Evolutionary conservation across 2,329 filamentous ascomycete species (phyloP).

Genomic region (Phialophora macrospora): DNA sequence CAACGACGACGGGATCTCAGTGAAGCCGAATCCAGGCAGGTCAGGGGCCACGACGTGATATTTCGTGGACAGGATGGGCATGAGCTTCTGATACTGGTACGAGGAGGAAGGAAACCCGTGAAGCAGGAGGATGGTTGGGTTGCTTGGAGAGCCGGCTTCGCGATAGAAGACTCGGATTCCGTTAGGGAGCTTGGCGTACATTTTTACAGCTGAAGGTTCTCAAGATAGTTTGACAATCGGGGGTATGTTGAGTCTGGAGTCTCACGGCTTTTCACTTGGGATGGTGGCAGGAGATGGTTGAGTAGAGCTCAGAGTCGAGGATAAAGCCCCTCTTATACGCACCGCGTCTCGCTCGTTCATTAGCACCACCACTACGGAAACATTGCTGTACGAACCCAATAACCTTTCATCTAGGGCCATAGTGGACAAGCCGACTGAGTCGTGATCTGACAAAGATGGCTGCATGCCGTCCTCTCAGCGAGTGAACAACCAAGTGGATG

Average conservation of each 20-base stretch:
- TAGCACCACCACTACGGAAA: neutral
- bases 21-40: conserved; percentile 65
- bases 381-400: neutral
- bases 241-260: neutral
- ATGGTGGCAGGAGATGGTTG: neutral
- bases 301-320: neutral
- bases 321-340: conserved; percentile 4
- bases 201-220: conserved; percentile 1
- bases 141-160: conserved; percentile 42
- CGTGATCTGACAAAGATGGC: conserved; percentile 19
- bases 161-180: conserved; percentile 47
- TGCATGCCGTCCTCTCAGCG: neutral
- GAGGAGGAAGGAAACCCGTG: conserved; percentile 56
- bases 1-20: conserved; percentile 48
- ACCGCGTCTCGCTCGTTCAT: neutral
- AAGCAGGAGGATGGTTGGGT: conserved; percentile 52
- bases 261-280: neutral
- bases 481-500: neutral
- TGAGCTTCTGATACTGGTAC: conserved; percentile 53
- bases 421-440: neutral
- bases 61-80: conserved; percentile 49
- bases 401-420: neutral
- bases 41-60: conserved; percentile 62
- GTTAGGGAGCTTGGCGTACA: conserved; percentile 34
- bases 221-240: neutral